Percentiles rank a stretch among this genome's conserved stretches.
phyloP scores from a whole-genome alignment of 176 grass and related monocot genomes.

The Rhipidocladum racemiflorum region DNA sequence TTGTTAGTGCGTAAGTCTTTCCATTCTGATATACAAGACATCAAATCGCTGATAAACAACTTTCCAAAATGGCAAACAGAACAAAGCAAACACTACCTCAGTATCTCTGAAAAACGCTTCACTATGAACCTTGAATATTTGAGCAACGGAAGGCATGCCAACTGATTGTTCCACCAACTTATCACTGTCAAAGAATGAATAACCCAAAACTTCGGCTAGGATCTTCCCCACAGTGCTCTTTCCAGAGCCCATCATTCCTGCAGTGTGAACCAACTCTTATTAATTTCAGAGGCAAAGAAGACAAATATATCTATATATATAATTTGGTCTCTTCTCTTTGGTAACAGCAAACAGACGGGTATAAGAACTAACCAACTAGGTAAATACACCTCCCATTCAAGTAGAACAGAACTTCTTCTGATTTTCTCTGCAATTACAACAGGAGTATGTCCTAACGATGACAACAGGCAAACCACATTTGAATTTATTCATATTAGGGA shows the following conservation, averaged over 20 bases:
- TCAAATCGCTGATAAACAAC: neutral
- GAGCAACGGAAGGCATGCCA: constrained; percentile 75
- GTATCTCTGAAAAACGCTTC: constrained; percentile 83
- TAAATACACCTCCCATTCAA: constrained; percentile 75
- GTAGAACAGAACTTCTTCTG: constrained; percentile 61
- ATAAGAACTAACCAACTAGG: constrained; percentile 69
- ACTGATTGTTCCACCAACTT: constrained; percentile 85
- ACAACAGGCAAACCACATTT: neutral
- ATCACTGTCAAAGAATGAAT: constrained; percentile 94
- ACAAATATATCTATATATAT: neutral
- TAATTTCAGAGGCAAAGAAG: constrained; percentile 11
- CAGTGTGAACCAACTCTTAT: neutral
- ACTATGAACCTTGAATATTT: constrained; percentile 85
- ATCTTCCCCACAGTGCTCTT: constrained; percentile 92
- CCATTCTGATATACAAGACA: neutral
- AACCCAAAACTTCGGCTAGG: constrained; percentile 75
- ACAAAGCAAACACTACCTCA: constrained; percentile 41
- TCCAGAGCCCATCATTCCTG: constrained; percentile 97
- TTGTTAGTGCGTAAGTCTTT: constrained; percentile 1
- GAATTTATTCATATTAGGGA: neutral
- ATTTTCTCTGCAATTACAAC: constrained; percentile 60
- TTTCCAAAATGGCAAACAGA: neutral
- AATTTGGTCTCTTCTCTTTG: neutral
- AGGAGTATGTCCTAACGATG: constrained; percentile 22
- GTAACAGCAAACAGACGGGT: neutral